These are phyloP conservation scores for Vaccinium myrtillus DNA, from an alignment of 148 eudicot genomes.

Conservation along the genomic window DNA sequence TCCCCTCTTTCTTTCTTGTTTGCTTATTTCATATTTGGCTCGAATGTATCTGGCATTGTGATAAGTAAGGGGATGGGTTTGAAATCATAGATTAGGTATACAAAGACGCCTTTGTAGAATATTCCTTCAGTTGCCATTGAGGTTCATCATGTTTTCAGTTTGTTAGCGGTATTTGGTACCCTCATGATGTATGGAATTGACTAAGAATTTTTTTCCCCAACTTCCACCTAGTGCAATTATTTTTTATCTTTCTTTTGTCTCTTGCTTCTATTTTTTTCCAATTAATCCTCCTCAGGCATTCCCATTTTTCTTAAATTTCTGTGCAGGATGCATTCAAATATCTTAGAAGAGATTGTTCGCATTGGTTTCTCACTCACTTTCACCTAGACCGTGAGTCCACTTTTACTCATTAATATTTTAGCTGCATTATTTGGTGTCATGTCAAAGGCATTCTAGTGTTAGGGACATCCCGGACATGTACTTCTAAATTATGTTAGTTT, in stretches of 20 bases:
- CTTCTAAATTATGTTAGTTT: not conserved
- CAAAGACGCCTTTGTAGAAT: not conserved
- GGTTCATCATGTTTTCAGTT: not conserved
- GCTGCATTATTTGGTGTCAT: not conserved
- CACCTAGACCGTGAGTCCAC: slow-evolving; percentile 83
- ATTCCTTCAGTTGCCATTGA: not conserved
- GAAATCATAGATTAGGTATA: not conserved
- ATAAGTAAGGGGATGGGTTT: not conserved
- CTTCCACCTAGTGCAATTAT: not conserved
- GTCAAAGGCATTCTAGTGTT: not conserved
- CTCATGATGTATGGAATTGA: not conserved
- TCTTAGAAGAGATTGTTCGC: slow-evolving; percentile 78
- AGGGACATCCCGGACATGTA: not conserved
- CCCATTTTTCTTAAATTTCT: not conserved
- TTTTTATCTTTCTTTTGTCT: not conserved
- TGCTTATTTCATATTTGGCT: slow-evolving; percentile 4
- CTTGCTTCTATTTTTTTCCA: not conserved
- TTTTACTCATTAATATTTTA: slow-evolving; percentile 5
- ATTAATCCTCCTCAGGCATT: not conserved
- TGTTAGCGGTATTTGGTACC: not conserved
- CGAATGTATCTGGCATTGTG: not conserved
- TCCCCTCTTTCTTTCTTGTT: not conserved
- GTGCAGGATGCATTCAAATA: slow-evolving; percentile 90
- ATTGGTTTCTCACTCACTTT: slow-evolving; percentile 96
- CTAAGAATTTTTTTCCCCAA: not conserved